These are phyloP conservation scores for Jaminaea rosea DNA, from an alignment of 1,284 basidiomycete species.

Conservation along the genomic window DNA sequence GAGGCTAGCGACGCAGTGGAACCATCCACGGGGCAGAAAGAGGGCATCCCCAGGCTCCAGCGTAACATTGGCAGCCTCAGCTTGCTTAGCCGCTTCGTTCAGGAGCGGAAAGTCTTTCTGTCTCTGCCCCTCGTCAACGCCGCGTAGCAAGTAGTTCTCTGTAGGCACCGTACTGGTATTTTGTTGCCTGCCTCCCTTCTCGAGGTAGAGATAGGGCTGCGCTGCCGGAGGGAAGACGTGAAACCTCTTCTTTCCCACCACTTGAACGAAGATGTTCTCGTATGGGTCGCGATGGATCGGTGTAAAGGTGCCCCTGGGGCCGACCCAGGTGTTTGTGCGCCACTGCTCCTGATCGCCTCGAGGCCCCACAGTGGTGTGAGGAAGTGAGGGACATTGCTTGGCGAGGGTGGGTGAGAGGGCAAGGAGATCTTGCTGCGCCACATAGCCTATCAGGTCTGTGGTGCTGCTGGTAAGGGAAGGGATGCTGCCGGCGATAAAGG, in stretches of 20 bases:
- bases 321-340: slow-evolving; percentile 30
- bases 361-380: slow-evolving; percentile 20
- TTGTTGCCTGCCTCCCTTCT: slow-evolving; percentile 9
- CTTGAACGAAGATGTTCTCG: slow-evolving; percentile 22
- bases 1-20: slow-evolving; percentile 24
- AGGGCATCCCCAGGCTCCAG: slow-evolving; percentile 21
- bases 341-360: slow-evolving; percentile 22
- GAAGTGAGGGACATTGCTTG: slow-evolving; percentile 18
- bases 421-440: slow-evolving; percentile 27
- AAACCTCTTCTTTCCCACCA: slow-evolving; percentile 23
- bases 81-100: slow-evolving; percentile 7
- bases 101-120: slow-evolving; percentile 9
- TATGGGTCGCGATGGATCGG: slow-evolving; percentile 8
- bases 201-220: slow-evolving; percentile 15
- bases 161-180: slow-evolving; percentile 21
- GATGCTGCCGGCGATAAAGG: slow-evolving; percentile 21
- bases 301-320: slow-evolving; percentile 21
- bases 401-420: slow-evolving; percentile 12
- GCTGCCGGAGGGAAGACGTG: slow-evolving; percentile 19
- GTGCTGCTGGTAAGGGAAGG: slow-evolving; percentile 8
- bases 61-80: slow-evolving; percentile 4
- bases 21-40: slow-evolving; percentile 26
- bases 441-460: slow-evolving; percentile 15
- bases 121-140: slow-evolving; percentile 1
- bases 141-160: slow-evolving; percentile 18